Evolutionary conservation across 2,329 filamentous ascomycete species (phyloP).

Genomic region (Dendrostoma leiphaemia): DNA sequence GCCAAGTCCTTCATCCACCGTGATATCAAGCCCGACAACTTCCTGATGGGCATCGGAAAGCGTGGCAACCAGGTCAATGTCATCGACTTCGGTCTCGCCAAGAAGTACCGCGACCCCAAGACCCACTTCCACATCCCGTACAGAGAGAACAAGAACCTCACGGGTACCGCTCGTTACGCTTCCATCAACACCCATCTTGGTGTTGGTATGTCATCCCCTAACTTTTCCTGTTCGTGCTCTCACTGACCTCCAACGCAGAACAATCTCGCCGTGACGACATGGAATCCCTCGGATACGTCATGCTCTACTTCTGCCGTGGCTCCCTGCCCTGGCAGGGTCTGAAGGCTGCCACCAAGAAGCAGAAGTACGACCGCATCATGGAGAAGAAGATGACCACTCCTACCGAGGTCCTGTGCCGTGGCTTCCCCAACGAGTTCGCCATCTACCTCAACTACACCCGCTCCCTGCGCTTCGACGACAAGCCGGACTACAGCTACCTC

Average conservation of each 20-base stretch:
- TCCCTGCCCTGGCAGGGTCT: constrained; percentile 98
- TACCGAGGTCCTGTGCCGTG: constrained; percentile 96
- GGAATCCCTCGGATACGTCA: constrained; percentile 98
- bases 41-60: constrained; percentile 98
- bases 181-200: constrained; percentile 98
- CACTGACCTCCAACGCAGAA: constrained; percentile 51
- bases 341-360: constrained; percentile 98
- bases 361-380: constrained; percentile 99
- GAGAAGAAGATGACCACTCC: constrained; percentile 99
- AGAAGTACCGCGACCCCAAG: constrained; percentile 99
- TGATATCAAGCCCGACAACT: constrained; percentile 99
- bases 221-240: constrained; percentile 25
- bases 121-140: constrained; percentile 99
- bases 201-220: constrained; percentile 61
- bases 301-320: constrained; percentile 99
- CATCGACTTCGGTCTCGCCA: constrained; percentile 97
- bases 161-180: constrained; percentile 95
- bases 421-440: constrained; percentile 98
- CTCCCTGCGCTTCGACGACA: constrained; percentile 97
- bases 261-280: constrained; percentile 99
- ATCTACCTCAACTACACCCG: constrained; percentile 99
- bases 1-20: constrained; percentile 99
- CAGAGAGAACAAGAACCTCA: constrained; percentile 99
- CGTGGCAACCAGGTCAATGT: constrained; percentile 99
- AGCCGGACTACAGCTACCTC: constrained; percentile 99